Conservation (phyloP, 768 basidiomycete species). For the Solioccasus polychromus region DNA sequence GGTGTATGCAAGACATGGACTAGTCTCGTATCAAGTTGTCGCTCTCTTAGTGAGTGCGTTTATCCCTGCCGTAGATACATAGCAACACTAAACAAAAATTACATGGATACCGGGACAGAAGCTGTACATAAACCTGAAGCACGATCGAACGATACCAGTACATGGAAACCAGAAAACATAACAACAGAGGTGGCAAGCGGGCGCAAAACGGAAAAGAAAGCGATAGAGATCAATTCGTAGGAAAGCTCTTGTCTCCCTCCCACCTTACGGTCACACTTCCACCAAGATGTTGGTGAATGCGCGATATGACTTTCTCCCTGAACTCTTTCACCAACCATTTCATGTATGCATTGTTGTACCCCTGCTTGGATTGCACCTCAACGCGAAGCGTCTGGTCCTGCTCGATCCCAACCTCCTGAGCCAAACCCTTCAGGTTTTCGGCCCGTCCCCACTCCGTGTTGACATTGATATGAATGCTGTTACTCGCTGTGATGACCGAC, state of each 20-base stretch:
- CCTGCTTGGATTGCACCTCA: slow-evolving; percentile 4
- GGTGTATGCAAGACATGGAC: no score
- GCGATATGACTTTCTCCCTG: neutral
- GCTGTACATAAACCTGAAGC: no score
- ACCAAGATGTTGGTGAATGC: slow-evolving; percentile 4
- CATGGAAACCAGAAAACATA: no score
- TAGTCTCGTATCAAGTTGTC: no score
- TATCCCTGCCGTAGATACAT: no score
- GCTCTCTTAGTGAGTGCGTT: no score
- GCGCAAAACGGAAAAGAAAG: no score
- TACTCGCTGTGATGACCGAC: slow-evolving; percentile 4
- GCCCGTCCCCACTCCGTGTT: slow-evolving; percentile 7
- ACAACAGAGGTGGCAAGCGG: no score
- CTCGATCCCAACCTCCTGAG: neutral
- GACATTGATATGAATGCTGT: slow-evolving; percentile 8
- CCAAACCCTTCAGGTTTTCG: slow-evolving; percentile 3
- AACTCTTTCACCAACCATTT: neutral
- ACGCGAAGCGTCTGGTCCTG: neutral
- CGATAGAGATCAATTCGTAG: neutral
- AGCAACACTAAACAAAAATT: no score
- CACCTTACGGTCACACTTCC: slow-evolving; percentile 1
- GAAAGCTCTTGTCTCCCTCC: slow-evolving; percentile 11
- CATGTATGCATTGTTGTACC: slow-evolving; percentile 2
- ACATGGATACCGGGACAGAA: no score
- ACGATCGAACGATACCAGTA: no score